A percentile compares a stretch with the other conserved stretches of the same genome.
phyloP scores from a whole-genome alignment of 1,284 basidiomycete species.

The Cryptococcus depauperatus region DNA sequence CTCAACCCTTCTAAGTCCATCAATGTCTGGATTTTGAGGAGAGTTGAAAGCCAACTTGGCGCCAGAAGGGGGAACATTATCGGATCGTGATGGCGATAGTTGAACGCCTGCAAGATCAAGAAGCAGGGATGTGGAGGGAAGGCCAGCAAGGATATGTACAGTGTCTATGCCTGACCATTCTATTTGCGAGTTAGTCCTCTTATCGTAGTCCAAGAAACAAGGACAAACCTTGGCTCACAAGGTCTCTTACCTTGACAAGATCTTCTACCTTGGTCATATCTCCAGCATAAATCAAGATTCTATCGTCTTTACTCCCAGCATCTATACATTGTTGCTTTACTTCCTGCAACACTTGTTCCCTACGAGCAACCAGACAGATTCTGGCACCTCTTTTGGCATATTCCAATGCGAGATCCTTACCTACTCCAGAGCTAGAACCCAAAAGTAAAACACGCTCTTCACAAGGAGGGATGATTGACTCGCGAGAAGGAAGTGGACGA shows the following conservation, averaged over 20 bases:
- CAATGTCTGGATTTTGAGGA: constrained; percentile 7
- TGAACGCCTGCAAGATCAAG: constrained; percentile 47
- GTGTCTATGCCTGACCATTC: constrained; percentile 80
- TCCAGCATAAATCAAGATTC: constrained; percentile 48
- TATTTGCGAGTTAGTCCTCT: constrained; percentile 29
- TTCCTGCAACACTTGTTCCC: constrained; percentile 52
- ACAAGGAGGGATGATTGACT: constrained; percentile 36
- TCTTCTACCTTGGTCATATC: constrained; percentile 64
- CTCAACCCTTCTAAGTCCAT: constrained; percentile 42
- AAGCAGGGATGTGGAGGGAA: constrained; percentile 71
- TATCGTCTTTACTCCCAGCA: constrained; percentile 28
- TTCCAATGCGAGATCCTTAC: constrained; percentile 59
- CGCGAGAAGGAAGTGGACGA: constrained; percentile 26
- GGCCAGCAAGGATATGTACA: constrained; percentile 72
- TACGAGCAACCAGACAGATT: constrained; percentile 68
- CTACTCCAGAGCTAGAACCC: constrained; percentile 77
- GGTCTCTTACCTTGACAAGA: constrained; percentile 56
- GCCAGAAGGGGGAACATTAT: constrained; percentile 2
- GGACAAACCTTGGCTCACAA: constrained; percentile 50
- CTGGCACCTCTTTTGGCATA: constrained; percentile 68
- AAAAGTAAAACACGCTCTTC: constrained; percentile 68
- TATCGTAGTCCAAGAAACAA: not conserved
- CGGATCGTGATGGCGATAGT: not conserved
- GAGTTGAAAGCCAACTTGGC: constrained; percentile 4
- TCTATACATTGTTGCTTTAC: constrained; percentile 46